A percentile compares a stretch with the other conserved stretches of the same genome.
Conservation (phyloP, 805 yeast species). For the Suhomyces vadensis region DNA sequence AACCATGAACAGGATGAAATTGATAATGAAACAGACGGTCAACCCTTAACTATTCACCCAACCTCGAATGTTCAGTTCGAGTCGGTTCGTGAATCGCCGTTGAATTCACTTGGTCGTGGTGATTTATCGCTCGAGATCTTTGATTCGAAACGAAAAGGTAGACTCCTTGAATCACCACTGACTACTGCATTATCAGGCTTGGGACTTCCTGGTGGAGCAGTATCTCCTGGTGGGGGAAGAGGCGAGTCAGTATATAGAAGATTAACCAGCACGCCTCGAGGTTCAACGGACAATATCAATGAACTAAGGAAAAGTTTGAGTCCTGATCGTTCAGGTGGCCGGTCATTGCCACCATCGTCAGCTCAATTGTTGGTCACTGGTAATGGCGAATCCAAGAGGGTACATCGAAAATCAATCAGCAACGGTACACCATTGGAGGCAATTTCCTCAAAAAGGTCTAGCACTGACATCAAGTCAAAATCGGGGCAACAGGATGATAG, state of each 20-base stretch:
- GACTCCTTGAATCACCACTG: conserved; percentile 8
- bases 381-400: conserved; percentile 19
- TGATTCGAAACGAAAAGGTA: conserved; percentile 11
- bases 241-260: conserved; percentile 10
- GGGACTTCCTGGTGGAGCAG: neutral
- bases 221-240: conserved; percentile 8
- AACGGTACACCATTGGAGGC: conserved; percentile 9
- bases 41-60: conserved; percentile 11
- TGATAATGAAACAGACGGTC: neutral
- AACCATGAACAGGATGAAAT: neutral
- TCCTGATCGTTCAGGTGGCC: conserved; percentile 19
- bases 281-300: conserved; percentile 19
- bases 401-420: conserved; percentile 21
- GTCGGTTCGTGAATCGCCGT: conserved; percentile 47
- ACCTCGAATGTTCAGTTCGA: conserved; percentile 45
- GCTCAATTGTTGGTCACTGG: conserved; percentile 20
- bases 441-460: neutral
- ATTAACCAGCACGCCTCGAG: conserved; percentile 17
- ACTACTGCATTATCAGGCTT: neutral
- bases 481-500: conserved; percentile 1
- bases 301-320: conserved; percentile 15
- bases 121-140: conserved; percentile 38
- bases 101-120: conserved; percentile 53
- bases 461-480: neutral
- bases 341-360: conserved; percentile 13